Conservation (phyloP, 306 rosid species). For the Cicer yamashitae region DNA sequence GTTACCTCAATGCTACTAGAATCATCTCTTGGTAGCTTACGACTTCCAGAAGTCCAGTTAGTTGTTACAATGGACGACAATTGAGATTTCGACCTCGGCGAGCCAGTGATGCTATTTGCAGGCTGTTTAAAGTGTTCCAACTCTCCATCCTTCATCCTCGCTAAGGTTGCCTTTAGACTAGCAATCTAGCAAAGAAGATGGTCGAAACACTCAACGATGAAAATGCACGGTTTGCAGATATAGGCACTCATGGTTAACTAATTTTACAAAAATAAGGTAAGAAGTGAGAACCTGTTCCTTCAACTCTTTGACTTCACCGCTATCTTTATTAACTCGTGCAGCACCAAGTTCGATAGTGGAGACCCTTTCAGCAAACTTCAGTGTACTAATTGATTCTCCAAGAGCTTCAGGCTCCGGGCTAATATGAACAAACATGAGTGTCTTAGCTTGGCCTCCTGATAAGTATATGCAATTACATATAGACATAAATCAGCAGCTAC, state of each 20-base stretch:
- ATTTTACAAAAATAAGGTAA: constrained; percentile 4
- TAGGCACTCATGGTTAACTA: neutral
- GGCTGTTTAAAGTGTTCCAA: constrained; percentile 49
- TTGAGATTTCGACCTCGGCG: constrained; percentile 48
- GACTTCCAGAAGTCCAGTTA: constrained; percentile 50
- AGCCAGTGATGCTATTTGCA: constrained; percentile 56
- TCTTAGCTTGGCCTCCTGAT: constrained; percentile 97
- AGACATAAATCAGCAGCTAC: constrained; percentile 23
- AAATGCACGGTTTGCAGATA: constrained; percentile 4
- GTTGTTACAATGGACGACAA: constrained; percentile 54
- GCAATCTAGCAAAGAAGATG: constrained; percentile 62
- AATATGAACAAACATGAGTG: constrained; percentile 96
- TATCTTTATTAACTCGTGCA: constrained; percentile 81
- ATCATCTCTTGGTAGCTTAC: constrained; percentile 62
- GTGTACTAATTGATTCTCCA: constrained; percentile 88
- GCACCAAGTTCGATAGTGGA: constrained; percentile 95
- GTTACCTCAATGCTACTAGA: constrained; percentile 61
- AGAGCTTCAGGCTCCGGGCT: constrained; percentile 82
- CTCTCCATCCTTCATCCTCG: constrained; percentile 65
- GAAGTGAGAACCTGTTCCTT: constrained; percentile 80
- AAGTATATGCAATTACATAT: constrained; percentile 8
- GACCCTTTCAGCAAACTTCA: constrained; percentile 95
- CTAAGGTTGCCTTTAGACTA: constrained; percentile 69
- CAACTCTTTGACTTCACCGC: constrained; percentile 76
- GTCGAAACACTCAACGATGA: constrained; percentile 1